Conservation (phyloP, 805 yeast genomes). For the Spathaspora hagerdaliae region DNA sequence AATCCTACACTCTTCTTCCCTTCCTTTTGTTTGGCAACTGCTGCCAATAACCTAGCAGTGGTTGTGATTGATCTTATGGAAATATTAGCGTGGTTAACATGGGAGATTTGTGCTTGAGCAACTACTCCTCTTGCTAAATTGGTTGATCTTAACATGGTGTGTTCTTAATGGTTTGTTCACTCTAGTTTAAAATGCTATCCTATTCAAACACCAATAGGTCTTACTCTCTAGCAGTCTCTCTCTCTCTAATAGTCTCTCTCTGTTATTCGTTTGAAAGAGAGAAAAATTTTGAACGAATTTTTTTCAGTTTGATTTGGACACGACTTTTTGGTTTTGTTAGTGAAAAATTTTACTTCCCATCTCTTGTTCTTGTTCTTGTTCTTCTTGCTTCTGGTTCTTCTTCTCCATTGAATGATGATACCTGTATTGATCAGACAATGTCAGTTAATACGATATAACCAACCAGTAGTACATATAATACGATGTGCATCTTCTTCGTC, state of each 20-base stretch:
- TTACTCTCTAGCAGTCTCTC: too few species aligned
- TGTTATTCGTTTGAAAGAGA: too few species aligned
- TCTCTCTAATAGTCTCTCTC: too few species aligned
- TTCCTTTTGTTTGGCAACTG: constrained; percentile 14
- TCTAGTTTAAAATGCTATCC: too few species aligned
- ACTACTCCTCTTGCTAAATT: not conserved
- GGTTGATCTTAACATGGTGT: constrained; percentile 6
- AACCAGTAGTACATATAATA: not conserved
- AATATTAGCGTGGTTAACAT: not conserved
- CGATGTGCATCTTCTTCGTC: not conserved
- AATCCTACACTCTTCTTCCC: constrained; percentile 13
- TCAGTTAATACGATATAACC: constrained; percentile 1
- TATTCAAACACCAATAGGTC: too few species aligned
- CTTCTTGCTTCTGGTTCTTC: not conserved
- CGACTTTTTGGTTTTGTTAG: too few species aligned
- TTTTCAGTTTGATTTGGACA: not conserved
- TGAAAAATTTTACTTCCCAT: too few species aligned
- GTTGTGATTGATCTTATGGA: constrained; percentile 9
- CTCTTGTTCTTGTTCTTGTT: too few species aligned
- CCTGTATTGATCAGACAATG: not conserved
- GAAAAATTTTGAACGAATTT: not conserved
- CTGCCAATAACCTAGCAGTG: constrained; percentile 10
- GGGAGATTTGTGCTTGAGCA: not conserved
- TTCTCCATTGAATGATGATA: not conserved
- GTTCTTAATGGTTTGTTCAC: too few species aligned